Evolutionary conservation across 352 stramenopile genomes (phyloP), one percentile per base, ranked within the genome.

Genomic region (Pythium dissimile): DNA sequence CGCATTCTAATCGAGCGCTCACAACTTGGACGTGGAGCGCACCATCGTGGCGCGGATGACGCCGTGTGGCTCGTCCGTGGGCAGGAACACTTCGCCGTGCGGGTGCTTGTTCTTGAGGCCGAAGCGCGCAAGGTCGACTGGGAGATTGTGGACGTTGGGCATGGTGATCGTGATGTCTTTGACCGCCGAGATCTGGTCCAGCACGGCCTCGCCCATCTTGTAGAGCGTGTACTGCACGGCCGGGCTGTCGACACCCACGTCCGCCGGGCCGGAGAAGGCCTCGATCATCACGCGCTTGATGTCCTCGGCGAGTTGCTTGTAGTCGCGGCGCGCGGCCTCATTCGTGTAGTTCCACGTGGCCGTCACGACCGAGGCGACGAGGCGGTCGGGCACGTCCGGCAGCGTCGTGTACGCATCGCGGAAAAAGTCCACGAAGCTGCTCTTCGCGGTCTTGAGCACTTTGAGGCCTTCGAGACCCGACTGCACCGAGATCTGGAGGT

Each of bases 381-480:
- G 77, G 37, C 84, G 77, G 58, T 95, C 84, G 18, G 80, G 73
- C 55, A 79, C 76, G 48, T 94, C 84, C 11, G 70, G 75, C 26
- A 94, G 73, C 38, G 83, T 89, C 60, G 87, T 89, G 71, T 82
- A 89, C 8, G 77, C 73, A 64, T 94, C 83, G 41, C 76, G 78
- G 68, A 93, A 89, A 60, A 95, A 96, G 54, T 91, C 65, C 26
- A 89, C 78, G 58, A 96, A 95, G 52, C 79, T 74, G 66, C 79
- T 91, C 75, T 96, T 86, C 41, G 88, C 89, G 31, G 88, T 96
- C 75, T 96, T 96, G 55, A 96, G 83, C 51, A 95, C 79, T 44
- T 82, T 87, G 51, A 94, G 77, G 18, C 72, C 77, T 41, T 80
- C 67, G 11, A 91, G 64, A 27, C 80, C 80, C 20, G 77, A 75